These are phyloP conservation scores for Jatropha multifida DNA, from an alignment of 441 rosid species.

Conservation along the genomic window DNA sequence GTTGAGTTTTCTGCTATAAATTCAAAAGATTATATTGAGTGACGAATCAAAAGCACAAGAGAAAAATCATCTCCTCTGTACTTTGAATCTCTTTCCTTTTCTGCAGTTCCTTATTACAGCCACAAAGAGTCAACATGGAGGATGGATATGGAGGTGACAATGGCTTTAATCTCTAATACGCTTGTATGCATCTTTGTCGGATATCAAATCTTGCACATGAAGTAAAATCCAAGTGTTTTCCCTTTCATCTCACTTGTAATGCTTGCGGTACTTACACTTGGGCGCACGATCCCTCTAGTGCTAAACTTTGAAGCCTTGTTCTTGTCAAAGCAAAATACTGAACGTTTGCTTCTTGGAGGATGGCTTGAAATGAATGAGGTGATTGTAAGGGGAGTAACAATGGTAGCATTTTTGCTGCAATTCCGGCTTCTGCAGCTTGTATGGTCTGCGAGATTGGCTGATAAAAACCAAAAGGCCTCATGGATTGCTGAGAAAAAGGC, in stretches of 20 bases:
- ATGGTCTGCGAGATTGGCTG: slow-evolving; percentile 51
- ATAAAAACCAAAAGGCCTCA: slow-evolving; percentile 34
- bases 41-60: slow-evolving; percentile 58
- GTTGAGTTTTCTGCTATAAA: slow-evolving; percentile 56
- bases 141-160: slow-evolving; percentile 72
- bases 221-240: slow-evolving; percentile 52
- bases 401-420: slow-evolving; percentile 78
- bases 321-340: slow-evolving; percentile 33
- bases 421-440: slow-evolving; percentile 69
- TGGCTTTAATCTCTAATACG: slow-evolving; percentile 67
- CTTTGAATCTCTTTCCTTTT: slow-evolving; percentile 47
- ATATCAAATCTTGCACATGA: slow-evolving; percentile 66
- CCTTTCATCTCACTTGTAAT: slow-evolving; percentile 65
- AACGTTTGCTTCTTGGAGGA: slow-evolving; percentile 14
- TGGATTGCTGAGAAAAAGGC: slow-evolving; percentile 73
- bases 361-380: slow-evolving; percentile 80
- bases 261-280: slow-evolving; percentile 57
- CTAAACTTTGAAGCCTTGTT: slow-evolving; percentile 82
- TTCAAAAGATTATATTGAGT: slow-evolving; percentile 49
- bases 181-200: slow-evolving; percentile 62
- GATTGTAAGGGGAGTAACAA: slow-evolving; percentile 60
- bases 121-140: slow-evolving; percentile 59
- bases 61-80: slow-evolving; percentile 48
- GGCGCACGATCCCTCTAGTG: slow-evolving; percentile 78
- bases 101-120: slow-evolving; percentile 48